Evolutionary conservation across 78 protist genomes (phyloP).

Genomic region (Planoprotostelium fungivorum): DNA sequence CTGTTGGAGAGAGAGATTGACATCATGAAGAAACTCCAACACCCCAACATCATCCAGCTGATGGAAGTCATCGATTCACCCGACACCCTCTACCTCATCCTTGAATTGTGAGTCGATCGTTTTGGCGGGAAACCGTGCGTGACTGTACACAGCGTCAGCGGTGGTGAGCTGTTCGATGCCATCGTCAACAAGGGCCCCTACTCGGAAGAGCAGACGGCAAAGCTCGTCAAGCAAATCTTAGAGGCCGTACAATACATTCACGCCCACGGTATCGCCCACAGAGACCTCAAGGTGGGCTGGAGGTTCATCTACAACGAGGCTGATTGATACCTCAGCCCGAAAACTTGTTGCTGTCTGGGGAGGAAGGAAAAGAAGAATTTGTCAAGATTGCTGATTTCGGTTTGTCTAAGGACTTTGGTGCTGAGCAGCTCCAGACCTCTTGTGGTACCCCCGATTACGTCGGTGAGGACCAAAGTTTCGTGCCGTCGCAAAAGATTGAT

Average conservation of each 20-base stretch:
- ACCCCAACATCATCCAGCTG: constrained; percentile 58
- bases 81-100: constrained; percentile 29
- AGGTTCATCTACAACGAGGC: neutral
- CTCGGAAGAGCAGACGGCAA: constrained; percentile 58
- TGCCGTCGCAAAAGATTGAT: neutral
- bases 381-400: constrained; percentile 75
- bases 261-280: constrained; percentile 70
- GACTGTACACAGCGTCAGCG: constrained; percentile 33
- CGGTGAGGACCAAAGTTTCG: neutral
- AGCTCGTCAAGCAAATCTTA: constrained; percentile 65
- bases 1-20: constrained; percentile 63
- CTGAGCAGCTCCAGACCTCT: constrained; percentile 58
- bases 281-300: constrained; percentile 43
- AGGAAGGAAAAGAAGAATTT: constrained; percentile 39
- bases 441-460: constrained; percentile 76
- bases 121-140: neutral
- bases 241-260: constrained; percentile 63
- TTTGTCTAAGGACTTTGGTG: constrained; percentile 56
- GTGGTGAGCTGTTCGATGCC: constrained; percentile 69
- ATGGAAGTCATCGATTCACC: constrained; percentile 52
- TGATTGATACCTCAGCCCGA: constrained; percentile 26
- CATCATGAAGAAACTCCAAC: constrained; percentile 68
- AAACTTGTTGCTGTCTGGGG: constrained; percentile 55
- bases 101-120: constrained; percentile 57
- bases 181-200: constrained; percentile 67